phyloP scores from a whole-genome alignment of 768 basidiomycete species.

The Tephrocybe rancida region DNA sequence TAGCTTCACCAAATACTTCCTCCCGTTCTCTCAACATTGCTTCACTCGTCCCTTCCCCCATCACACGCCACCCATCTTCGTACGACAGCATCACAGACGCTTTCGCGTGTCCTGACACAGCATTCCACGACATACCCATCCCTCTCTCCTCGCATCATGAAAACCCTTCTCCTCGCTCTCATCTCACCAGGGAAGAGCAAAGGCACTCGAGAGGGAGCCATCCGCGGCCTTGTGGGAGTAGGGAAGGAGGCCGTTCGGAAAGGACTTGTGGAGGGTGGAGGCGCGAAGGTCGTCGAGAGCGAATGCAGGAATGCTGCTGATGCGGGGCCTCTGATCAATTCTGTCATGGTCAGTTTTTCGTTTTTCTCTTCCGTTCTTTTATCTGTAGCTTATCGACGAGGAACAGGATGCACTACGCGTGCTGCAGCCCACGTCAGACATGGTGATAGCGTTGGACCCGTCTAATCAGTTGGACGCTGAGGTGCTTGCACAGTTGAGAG shows the following conservation, averaged over 20 bases:
- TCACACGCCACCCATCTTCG: slow-evolving; percentile 74
- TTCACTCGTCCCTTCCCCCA: slow-evolving; percentile 83
- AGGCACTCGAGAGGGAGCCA: slow-evolving; percentile 88
- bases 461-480: slow-evolving; percentile 48
- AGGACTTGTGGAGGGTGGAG: slow-evolving; percentile 80
- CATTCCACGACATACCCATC: slow-evolving; percentile 91
- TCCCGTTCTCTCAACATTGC: slow-evolving; percentile 86
- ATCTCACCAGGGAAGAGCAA: slow-evolving; percentile 70
- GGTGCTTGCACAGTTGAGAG: slow-evolving; percentile 47
- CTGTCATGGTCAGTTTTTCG: slow-evolving; percentile 56
- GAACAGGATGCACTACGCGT: slow-evolving; percentile 62
- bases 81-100: slow-evolving; percentile 78
- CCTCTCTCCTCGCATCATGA: slow-evolving; percentile 87
- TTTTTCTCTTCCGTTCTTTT: background rate
- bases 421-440: slow-evolving; percentile 58
- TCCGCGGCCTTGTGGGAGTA: slow-evolving; percentile 83
- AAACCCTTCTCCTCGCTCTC: slow-evolving; percentile 88
- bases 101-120: slow-evolving; percentile 78
- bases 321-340: slow-evolving; percentile 49
- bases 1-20: slow-evolving; percentile 97
- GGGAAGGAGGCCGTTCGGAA: slow-evolving; percentile 85
- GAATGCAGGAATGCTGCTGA: slow-evolving; percentile 53
- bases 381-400: background rate
- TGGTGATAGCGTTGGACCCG: slow-evolving; percentile 58
- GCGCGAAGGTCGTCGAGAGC: slow-evolving; percentile 72